Conservation (phyloP, 2,329 filamentous ascomycete species). For the Neopestalotiopsis sp. region DNA sequence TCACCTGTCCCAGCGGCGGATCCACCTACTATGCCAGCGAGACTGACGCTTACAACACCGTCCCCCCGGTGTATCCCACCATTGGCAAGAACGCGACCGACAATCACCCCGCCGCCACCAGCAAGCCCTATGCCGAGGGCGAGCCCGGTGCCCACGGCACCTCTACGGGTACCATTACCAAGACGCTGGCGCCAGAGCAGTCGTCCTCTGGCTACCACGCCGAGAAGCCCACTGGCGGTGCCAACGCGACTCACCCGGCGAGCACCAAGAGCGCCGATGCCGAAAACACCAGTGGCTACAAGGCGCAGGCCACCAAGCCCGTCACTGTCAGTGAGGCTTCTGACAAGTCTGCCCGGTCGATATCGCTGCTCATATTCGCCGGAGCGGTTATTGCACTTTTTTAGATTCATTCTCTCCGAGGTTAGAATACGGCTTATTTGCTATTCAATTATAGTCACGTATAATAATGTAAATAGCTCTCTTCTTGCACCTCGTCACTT, state of each 20-base stretch:
- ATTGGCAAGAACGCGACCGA: neutral
- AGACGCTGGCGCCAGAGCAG: neutral
- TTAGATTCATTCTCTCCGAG: neutral
- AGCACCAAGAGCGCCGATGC: neutral
- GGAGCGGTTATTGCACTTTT: neutral
- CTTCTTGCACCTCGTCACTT: neutral
- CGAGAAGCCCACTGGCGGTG: neutral
- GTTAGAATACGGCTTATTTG: neutral
- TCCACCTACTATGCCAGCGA: neutral
- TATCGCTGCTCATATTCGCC: neutral
- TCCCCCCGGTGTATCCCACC: neutral
- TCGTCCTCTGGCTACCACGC: neutral
- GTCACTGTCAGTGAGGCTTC: neutral
- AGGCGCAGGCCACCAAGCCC: neutral
- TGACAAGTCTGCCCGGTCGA: neutral
- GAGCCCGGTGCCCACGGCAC: neutral
- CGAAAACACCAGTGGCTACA: neutral
- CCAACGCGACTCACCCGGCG: neutral
- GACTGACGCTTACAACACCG: neutral
- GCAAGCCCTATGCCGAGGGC: neutral
- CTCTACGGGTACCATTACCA: neutral
- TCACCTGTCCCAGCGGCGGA: constrained; percentile 8
- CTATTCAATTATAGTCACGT: neutral
- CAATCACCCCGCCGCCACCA: neutral
- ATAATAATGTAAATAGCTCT: neutral